Evolutionary conservation across 202 grass and related monocot genomes (phyloP).

Genomic region (Zoysia matrella): DNA sequence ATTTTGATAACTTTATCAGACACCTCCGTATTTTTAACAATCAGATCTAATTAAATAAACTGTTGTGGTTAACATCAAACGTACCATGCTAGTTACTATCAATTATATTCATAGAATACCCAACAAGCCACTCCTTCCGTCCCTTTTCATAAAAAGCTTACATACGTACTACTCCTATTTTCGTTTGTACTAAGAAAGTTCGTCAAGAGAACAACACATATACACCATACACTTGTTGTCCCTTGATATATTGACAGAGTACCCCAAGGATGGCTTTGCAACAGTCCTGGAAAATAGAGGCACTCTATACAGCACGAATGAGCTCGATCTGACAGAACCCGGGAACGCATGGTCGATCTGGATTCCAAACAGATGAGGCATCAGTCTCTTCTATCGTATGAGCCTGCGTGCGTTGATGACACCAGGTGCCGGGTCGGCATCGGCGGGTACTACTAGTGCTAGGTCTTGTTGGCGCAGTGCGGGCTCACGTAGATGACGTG

Average conservation of each 20-base stretch:
- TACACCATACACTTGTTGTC: not conserved
- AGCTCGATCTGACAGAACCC: not conserved
- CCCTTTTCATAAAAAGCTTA: no score
- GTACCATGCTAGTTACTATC: no score
- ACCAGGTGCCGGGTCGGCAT: no score
- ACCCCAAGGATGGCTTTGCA: not conserved
- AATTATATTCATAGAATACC: no score
- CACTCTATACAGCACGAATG: constrained; percentile 9
- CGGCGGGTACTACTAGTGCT: not conserved
- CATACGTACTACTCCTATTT: no score
- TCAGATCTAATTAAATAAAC: no score
- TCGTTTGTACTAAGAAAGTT: not conserved
- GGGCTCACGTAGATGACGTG: constrained; percentile 51
- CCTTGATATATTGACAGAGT: not conserved
- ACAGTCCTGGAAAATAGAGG: not conserved
- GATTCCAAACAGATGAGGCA: not conserved
- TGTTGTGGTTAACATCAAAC: no score
- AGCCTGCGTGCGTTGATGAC: not conserved
- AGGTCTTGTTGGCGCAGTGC: not conserved
- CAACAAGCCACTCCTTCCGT: no score
- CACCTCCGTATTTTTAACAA: no score
- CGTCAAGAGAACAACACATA: not conserved
- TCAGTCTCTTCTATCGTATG: not conserved
- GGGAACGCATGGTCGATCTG: not conserved
- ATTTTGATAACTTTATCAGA: no score